Percentiles rank a stretch among this genome's conserved stretches.
These are phyloP conservation scores for Botrytis squamosa DNA, from an alignment of 2,329 filamentous ascomycete genomes.

Conservation along the genomic window DNA sequence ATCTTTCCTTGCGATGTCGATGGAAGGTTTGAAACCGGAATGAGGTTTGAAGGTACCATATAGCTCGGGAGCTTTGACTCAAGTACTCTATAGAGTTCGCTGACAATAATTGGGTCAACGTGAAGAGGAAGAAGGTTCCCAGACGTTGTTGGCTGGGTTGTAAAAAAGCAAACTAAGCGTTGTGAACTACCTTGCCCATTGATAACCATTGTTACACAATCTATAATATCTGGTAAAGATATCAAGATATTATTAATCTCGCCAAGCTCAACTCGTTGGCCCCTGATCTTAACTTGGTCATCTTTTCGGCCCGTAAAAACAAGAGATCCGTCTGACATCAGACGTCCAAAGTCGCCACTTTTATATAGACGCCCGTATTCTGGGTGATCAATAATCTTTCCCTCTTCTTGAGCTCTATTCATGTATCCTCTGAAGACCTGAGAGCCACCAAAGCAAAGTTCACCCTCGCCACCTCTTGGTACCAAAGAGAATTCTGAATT, in stretches of 20 bases:
- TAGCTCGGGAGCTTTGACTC: conserved; percentile 63
- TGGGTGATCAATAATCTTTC: conserved; percentile 69
- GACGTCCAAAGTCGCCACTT: conserved; percentile 77
- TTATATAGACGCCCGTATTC: conserved; percentile 72
- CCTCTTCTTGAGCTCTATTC: conserved; percentile 58
- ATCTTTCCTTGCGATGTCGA: conserved; percentile 74
- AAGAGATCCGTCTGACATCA: conserved; percentile 74
- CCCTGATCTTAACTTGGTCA: conserved; percentile 78
- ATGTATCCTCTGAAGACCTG: conserved; percentile 78
- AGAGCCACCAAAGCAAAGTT: conserved; percentile 82
- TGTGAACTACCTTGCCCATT: conserved; percentile 43
- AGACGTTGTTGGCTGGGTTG: conserved; percentile 42
- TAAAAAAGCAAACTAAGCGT: conserved; percentile 69
- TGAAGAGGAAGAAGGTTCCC: conserved; percentile 39
- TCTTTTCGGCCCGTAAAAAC: conserved; percentile 72
- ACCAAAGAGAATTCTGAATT: conserved; percentile 53
- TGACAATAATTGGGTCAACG: conserved; percentile 41
- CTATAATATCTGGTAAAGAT: conserved; percentile 49
- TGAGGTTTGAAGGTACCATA: conserved; percentile 73
- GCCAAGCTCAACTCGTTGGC: conserved; percentile 74
- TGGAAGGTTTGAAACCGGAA: conserved; percentile 69
- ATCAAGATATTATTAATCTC: conserved; percentile 69
- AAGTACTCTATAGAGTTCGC: conserved; percentile 54
- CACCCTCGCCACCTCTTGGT: conserved; percentile 72
- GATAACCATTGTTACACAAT: conserved; percentile 64